Evolutionary conservation across 805 yeast genomes (phyloP), one percentile per base, ranked within the genome.

Genomic region (Pichia kluyveri): DNA sequence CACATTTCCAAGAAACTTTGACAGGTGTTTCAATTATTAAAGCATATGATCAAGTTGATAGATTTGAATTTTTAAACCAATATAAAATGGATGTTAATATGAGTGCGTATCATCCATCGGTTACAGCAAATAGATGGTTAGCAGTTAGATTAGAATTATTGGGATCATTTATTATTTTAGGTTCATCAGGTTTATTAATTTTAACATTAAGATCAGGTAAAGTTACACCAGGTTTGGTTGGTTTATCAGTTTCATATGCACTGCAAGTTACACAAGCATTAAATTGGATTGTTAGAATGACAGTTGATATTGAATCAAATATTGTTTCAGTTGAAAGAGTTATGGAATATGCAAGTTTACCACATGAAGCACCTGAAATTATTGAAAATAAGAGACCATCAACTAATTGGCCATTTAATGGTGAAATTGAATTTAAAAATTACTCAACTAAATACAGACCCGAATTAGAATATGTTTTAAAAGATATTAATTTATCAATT

Each of bases 271-370:
- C 99, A 0, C 96, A 89, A 67, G 77, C 96, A 0, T 76, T 93
- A 67, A 91, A 89, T 66, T 91, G 97, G 97, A 88, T 93, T 67
- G 98, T 93, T 31, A 79, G 99, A 69, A 91, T 90, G 98, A 87
- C 97, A 0, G 99, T 93, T 41, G 99, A 93, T 58, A 96, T 93
- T 42, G 99, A 93, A 67, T 89, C 97, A 12, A 91, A 89, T 66
- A 90, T 93, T 69, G 99, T 93, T 26, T 77, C 84, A 1, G 83
- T 80, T 39, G 89, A 83, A 60, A 74, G 89, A 63, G 73, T 82
- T 34, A 54, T 77, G 41, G 89, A 82, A 54, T 82, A 82, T 58
- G 58, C 68, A 17, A 48, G 54, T 10, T 52, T 67, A 42, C 69
- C 69, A 38, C 72, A 89, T n/a, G 99, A 93, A 69, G 98, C 97